Conservation (phyloP, 78 protist genomes). For the Planoprotostelium fungivorum region DNA sequence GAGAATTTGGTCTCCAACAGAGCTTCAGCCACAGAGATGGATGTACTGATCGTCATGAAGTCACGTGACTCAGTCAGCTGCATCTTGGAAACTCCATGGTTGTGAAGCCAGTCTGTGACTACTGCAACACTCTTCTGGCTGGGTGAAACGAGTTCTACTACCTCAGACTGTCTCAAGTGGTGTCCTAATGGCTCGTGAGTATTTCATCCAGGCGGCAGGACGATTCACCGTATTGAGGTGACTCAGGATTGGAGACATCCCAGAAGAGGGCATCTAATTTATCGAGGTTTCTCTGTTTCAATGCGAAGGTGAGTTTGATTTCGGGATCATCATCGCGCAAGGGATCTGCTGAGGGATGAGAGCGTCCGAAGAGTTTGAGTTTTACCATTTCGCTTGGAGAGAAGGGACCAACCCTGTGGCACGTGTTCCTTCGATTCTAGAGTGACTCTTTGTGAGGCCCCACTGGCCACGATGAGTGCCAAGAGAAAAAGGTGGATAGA, state of each 20-base stretch:
- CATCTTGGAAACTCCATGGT: background rate
- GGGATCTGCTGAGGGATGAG: too few species aligned
- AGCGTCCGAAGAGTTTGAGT: too few species aligned
- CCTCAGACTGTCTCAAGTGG: background rate
- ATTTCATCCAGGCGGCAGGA: too few species aligned
- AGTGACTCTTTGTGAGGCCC: background rate
- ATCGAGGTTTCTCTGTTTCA: conserved; percentile 32
- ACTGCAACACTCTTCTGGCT: too few species aligned
- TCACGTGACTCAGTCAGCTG: background rate
- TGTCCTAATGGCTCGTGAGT: background rate
- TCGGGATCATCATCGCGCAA: too few species aligned
- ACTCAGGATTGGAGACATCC: conserved; percentile 30
- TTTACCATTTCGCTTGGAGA: background rate
- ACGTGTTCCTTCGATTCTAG: background rate
- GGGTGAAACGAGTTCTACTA: background rate
- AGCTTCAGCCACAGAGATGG: background rate
- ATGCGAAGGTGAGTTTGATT: too few species aligned
- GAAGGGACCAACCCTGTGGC: background rate
- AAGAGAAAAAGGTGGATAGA: too few species aligned
- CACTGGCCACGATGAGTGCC: too few species aligned
- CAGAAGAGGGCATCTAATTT: conserved; percentile 4
- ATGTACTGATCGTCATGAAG: background rate
- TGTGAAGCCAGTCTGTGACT: background rate
- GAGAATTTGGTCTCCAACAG: background rate
- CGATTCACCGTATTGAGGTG: conserved; percentile 35